Conservation (phyloP, 2,329 filamentous ascomycete genomes). For the Pseudogymnoascus sp. region DNA sequence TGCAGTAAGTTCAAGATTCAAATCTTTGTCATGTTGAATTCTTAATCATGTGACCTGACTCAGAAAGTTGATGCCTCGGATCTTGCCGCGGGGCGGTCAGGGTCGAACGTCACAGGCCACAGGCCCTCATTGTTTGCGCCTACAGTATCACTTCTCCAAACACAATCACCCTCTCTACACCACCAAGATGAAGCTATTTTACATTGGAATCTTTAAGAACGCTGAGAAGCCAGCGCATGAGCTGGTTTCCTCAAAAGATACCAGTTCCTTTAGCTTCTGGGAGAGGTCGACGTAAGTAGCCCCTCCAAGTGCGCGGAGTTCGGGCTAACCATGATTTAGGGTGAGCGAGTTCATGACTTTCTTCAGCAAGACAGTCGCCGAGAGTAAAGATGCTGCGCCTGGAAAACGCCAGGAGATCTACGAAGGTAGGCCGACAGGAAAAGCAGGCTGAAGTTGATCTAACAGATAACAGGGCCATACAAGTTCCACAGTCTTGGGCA, state of each 20-base stretch:
- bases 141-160: slow-evolving; percentile 2
- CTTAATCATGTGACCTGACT: slow-evolving; percentile 1
- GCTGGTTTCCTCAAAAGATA: slow-evolving; percentile 33
- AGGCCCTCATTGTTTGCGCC: slow-evolving; percentile 8
- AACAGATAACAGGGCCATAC: slow-evolving; percentile 41
- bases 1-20: neutral
- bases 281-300: slow-evolving; percentile 3
- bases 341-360: slow-evolving; percentile 63
- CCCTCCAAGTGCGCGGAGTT: slow-evolving; percentile 14
- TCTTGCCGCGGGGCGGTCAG: slow-evolving; percentile 5
- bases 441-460: neutral
- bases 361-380: slow-evolving; percentile 79
- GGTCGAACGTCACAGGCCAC: slow-evolving; percentile 5
- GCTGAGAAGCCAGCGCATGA: slow-evolving; percentile 67
- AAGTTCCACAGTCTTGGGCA: slow-evolving; percentile 71
- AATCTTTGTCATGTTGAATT: neutral
- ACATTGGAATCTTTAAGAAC: slow-evolving; percentile 83
- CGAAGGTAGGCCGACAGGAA: slow-evolving; percentile 44
- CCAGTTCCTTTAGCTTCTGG: slow-evolving; percentile 8
- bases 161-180: slow-evolving; percentile 11
- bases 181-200: slow-evolving; percentile 72
- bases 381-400: slow-evolving; percentile 57
- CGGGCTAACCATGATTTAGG: slow-evolving; percentile 32
- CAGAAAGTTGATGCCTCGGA: slow-evolving; percentile 2
- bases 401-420: slow-evolving; percentile 80